Conservation (phyloP, 208 protist genomes). For the Wallacemonas sp. region DNA sequence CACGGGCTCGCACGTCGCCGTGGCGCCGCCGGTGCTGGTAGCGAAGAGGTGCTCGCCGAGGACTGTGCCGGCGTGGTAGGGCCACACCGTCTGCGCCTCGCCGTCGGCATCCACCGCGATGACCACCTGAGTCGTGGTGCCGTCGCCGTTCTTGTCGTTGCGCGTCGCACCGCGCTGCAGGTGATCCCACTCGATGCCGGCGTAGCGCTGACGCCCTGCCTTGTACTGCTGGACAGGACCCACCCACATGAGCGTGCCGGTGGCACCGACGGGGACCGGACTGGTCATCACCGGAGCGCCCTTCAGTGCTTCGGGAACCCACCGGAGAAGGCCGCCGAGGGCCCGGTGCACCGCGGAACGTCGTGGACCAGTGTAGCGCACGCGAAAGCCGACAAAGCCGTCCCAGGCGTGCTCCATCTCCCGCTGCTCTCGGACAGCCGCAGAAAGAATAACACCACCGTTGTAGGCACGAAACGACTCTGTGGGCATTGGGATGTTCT, state of each 20-base stretch:
- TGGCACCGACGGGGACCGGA: not conserved
- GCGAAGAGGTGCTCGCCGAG: conserved; percentile 33
- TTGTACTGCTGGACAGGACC: conserved; percentile 39
- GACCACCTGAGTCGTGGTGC: not conserved
- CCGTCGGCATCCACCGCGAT: not conserved
- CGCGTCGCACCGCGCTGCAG: conserved; percentile 10
- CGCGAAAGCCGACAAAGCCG: conserved; percentile 20
- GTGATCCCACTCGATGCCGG: conserved; percentile 47
- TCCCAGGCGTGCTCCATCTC: conserved; percentile 24
- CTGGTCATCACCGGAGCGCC: not conserved
- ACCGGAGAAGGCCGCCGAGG: not conserved
- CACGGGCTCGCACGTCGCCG: not conserved
- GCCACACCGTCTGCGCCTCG: not conserved
- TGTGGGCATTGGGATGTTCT: conserved; percentile 20
- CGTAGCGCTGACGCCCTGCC: conserved; percentile 28
- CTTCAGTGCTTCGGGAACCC: not conserved
- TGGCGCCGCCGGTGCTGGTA: not conserved
- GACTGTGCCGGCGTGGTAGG: conserved; percentile 13
- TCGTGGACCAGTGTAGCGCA: not conserved
- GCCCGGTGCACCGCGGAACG: not conserved
- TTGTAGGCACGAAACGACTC: conserved; percentile 14
- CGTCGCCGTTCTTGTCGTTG: too few species aligned
- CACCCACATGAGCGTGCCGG: conserved; percentile 46
- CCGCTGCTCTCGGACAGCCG: conserved; percentile 17
- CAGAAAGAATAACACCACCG: conserved; percentile 11